Evolutionary conservation across 306 rosid species (phyloP).

Genomic region (Malus fusca): DNA sequence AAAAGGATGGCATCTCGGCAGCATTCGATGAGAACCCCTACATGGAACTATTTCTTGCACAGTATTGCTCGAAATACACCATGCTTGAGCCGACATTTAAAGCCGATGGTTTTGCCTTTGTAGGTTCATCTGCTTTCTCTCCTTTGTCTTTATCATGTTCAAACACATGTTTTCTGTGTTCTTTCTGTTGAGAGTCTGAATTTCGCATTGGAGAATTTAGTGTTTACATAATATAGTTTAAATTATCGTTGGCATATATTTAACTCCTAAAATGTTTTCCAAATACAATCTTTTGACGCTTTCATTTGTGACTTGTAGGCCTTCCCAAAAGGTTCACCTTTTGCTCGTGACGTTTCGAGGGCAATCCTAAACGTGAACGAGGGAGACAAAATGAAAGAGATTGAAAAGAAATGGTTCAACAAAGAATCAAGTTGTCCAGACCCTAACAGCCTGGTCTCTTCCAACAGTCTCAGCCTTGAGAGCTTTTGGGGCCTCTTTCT

Average conservation of each 20-base stretch:
- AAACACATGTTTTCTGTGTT: neutral
- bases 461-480: slow-evolving; percentile 20
- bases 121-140: neutral
- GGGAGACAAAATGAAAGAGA: slow-evolving; percentile 5
- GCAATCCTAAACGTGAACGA: slow-evolving; percentile 15
- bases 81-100: slow-evolving; percentile 13
- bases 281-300: neutral
- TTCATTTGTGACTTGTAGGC: neutral
- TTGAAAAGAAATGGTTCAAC: slow-evolving; percentile 11
- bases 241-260: neutral
- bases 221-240: neutral
- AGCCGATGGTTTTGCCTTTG: slow-evolving; percentile 7
- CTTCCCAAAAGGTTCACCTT: slow-evolving; percentile 20
- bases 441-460: neutral
- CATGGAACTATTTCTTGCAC: slow-evolving; percentile 3
- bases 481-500: slow-evolving; percentile 40
- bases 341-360: slow-evolving; percentile 17
- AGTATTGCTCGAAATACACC: slow-evolving; percentile 6
- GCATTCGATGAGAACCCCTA: slow-evolving; percentile 10
- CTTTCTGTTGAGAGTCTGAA: neutral
- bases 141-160: neutral
- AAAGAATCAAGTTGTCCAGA: neutral
- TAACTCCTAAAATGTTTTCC: neutral
- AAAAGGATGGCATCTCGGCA: neutral
- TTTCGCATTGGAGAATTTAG: neutral